These are phyloP conservation scores for Capronia coronata DNA, from an alignment of 2,329 filamentous ascomycete species.

Conservation along the genomic window DNA sequence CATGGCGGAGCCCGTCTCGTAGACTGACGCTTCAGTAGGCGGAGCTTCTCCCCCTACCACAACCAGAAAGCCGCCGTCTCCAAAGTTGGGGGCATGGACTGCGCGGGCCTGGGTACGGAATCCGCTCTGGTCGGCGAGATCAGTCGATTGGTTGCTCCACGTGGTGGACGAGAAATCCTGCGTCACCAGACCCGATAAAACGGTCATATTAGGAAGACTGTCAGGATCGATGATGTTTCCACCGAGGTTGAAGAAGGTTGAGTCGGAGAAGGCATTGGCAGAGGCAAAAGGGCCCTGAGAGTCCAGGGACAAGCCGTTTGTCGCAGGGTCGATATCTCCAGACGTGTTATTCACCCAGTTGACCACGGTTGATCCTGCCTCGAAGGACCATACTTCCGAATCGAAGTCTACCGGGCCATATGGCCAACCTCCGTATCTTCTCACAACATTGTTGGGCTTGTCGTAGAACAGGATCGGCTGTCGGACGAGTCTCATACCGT, in stretches of 20 bases:
- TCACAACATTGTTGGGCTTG: slow-evolving; percentile 10
- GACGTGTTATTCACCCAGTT: slow-evolving; percentile 5
- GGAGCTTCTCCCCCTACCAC: slow-evolving; percentile 18
- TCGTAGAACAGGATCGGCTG: slow-evolving; percentile 17
- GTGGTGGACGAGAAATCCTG: slow-evolving; percentile 8
- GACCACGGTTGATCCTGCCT: slow-evolving; percentile 1
- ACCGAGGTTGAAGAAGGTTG: slow-evolving; percentile 17
- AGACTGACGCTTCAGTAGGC: slow-evolving; percentile 11
- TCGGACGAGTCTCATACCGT: slow-evolving; percentile 8
- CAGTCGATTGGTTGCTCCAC: slow-evolving; percentile 19
- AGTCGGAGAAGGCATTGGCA: slow-evolving; percentile 10
- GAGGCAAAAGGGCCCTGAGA: slow-evolving; percentile 13
- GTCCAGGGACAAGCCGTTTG: slow-evolving; percentile 5
- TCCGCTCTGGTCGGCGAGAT: slow-evolving; percentile 8
- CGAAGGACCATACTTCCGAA: slow-evolving; percentile 13
- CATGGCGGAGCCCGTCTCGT: slow-evolving; percentile 7
- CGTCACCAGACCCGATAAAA: slow-evolving; percentile 17
- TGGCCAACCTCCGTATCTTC: slow-evolving; percentile 19
- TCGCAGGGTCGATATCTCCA: slow-evolving; percentile 1
- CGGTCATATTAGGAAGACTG: slow-evolving; percentile 11
- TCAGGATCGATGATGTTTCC: slow-evolving; percentile 6
- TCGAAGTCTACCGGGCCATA: slow-evolving; percentile 5
- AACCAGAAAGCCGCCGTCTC: slow-evolving; percentile 15
- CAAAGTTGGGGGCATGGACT: slow-evolving; percentile 12
- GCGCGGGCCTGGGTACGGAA: slow-evolving; percentile 14